Evolutionary conservation across 225 moss, liverwort and hornwort genomes (phyloP).

Genomic region (Bryum argenteum): DNA sequence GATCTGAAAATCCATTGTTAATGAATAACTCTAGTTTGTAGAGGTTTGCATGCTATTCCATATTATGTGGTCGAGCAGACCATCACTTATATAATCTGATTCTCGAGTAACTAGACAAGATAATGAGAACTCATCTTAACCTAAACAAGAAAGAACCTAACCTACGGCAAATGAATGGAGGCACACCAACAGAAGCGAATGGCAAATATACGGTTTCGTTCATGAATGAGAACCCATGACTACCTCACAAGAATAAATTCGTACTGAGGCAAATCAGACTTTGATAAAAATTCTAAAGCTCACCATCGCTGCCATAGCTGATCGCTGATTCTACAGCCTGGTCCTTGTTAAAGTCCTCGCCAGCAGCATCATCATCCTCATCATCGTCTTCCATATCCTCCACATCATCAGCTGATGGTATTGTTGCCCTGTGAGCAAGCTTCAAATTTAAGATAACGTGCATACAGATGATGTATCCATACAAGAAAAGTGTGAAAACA

Average conservation of each 20-base stretch:
- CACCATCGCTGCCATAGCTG: slow-evolving; percentile 41
- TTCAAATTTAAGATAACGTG: background rate
- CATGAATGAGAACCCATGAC: background rate
- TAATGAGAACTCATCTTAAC: too few relatives aligned
- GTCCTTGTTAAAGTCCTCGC: background rate
- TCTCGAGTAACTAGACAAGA: too few relatives aligned
- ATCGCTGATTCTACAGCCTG: slow-evolving; percentile 23
- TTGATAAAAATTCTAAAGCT: slow-evolving; percentile 28
- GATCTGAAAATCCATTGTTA: too few relatives aligned
- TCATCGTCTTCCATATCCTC: slow-evolving; percentile 30
- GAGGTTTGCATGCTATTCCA: too few relatives aligned
- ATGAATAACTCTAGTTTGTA: too few relatives aligned
- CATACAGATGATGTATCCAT: slow-evolving; percentile 6
- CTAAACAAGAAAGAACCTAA: too few relatives aligned
- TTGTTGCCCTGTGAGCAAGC: slow-evolving; percentile 18
- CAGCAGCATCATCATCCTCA: slow-evolving; percentile 14
- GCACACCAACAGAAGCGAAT: background rate
- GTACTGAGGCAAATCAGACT: background rate
- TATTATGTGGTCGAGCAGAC: too few relatives aligned
- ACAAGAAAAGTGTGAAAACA: slow-evolving; percentile 11
- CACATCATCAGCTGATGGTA: slow-evolving; percentile 14
- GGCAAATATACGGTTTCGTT: background rate
- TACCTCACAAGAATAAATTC: slow-evolving; percentile 22
- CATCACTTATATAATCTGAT: too few relatives aligned
- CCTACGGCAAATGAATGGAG: background rate